Base-by-base conservation (phyloP, 2,329 filamentous ascomycete species). In the Pezizomycotina sp. region DNA sequence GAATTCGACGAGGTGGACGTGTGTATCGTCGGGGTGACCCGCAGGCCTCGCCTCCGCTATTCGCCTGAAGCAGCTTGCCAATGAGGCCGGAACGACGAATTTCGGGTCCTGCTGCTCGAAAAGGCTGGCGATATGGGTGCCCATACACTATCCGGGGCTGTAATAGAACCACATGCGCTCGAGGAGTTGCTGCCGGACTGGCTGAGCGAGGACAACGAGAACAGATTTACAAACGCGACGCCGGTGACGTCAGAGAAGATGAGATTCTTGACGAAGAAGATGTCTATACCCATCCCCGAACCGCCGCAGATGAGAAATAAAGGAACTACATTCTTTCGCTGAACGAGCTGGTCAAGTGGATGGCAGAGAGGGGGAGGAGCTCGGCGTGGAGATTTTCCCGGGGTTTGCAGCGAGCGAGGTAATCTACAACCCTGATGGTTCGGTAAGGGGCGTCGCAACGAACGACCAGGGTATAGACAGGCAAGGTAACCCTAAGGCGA, bases 281-380 rank as follows among this genome's bases (percentile, higher is more conserved):
- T 65, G 44, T 64, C 83, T 0, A 71, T 92, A 38, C 81, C 82
- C 4, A 64, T 95, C 34, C 89, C 86, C 1, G 73, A 76, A 8
- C 89, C 89, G 27, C 89, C 89, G 20, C 89, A 95, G 62, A 98
- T 98, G 89, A 73, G 84, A 63, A 98, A 98, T 57, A 71, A 92
- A 89, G 89, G 49, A 98, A 98, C 61, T 95, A 91, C 58, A 98
- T 98, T 49, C 74, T 98, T 53, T 92, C 81, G 54, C 62, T 98
- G 52, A 95, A 91, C 58, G 81, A 95, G 58, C 77, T 98, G 53
- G 78, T 79, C 38, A 91, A 86, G 60, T 98, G 89, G 89, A 66
- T 98, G 2, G 84, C 81, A 31, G 89, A 95, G 56, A 72, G 86
- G 30, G 89, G n/a, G 89, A 98, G 60, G 89, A 95, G 60, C 55